These are phyloP conservation scores for Aspergillus egyptiacus DNA, from an alignment of 495 filamentous ascomycete species.

Conservation along the genomic window DNA sequence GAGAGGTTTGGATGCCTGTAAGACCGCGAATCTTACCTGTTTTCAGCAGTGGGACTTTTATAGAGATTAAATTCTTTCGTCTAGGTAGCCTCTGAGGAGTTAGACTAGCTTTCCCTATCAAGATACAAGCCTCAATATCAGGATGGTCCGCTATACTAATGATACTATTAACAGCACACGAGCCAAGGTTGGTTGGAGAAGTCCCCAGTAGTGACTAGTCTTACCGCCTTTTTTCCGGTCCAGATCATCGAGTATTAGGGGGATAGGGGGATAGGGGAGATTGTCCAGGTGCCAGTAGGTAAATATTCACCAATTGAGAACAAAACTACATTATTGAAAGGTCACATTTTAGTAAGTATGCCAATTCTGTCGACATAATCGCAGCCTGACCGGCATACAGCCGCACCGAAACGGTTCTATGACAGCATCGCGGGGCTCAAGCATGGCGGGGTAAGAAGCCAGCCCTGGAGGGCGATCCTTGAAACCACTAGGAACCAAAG, in stretches of 20 bases:
- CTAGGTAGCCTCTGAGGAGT: neutral
- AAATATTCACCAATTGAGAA: too few relatives aligned
- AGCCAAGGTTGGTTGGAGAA: neutral
- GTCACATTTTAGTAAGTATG: too few relatives aligned
- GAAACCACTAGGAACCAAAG: neutral
- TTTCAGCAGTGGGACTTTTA: too few relatives aligned
- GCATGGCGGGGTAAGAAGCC: constrained; percentile 20
- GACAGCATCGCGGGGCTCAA: constrained; percentile 19
- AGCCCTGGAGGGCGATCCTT: neutral
- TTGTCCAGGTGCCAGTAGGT: too few relatives aligned
- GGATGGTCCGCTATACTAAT: neutral
- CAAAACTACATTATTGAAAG: too few relatives aligned
- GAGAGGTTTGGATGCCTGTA: neutral
- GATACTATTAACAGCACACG: too few relatives aligned
- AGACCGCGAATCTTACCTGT: neutral
- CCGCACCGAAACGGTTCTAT: constrained; percentile 8
- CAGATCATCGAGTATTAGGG: neutral
- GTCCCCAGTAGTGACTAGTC: too few relatives aligned
- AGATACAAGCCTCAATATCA: neutral
- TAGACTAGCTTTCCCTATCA: neutral
- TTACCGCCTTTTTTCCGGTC: constrained; percentile 14
- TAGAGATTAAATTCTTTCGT: too few relatives aligned
- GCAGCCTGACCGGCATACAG: constrained; percentile 3
- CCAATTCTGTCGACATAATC: too few relatives aligned
- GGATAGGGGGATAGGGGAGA: too few relatives aligned